Conservation (phyloP, 78 protist species). For the Emiliania huxleyi region DNA sequence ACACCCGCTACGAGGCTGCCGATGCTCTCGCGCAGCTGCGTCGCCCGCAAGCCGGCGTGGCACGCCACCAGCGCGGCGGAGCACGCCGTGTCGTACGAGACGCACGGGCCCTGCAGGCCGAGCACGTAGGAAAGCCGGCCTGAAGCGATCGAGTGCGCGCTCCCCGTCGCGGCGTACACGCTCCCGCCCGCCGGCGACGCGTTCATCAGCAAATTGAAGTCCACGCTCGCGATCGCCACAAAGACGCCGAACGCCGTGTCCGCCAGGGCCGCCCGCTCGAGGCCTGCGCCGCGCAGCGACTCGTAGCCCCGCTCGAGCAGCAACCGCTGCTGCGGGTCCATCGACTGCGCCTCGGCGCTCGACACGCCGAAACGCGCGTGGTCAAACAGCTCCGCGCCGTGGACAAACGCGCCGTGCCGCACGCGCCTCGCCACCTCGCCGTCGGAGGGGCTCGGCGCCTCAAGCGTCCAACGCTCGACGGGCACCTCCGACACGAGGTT, state of each 20-base stretch:
- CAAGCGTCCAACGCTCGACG: background rate
- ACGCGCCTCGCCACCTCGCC: background rate
- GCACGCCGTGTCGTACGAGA: conserved; percentile 68
- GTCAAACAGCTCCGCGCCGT: background rate
- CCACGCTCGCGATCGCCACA: background rate
- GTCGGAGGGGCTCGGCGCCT: background rate
- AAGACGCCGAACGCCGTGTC: background rate
- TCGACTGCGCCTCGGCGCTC: background rate
- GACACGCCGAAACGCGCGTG: background rate
- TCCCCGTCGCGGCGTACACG: conserved; percentile 5
- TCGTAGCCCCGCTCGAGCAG: background rate
- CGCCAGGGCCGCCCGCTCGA: background rate
- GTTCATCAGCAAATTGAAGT: background rate
- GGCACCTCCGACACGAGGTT: background rate
- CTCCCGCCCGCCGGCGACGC: background rate
- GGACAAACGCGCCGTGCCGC: background rate
- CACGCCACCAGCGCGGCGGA: background rate
- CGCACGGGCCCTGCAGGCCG: conserved; percentile 75
- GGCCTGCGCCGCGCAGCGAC: background rate
- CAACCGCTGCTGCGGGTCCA: background rate
- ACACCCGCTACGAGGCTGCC: background rate
- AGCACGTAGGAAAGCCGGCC: conserved; percentile 69
- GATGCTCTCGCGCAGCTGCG: background rate
- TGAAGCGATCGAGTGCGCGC: background rate
- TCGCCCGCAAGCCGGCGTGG: background rate